phyloP scores from a whole-genome alignment of 768 basidiomycete genomes.

The Suillus subluteus region DNA sequence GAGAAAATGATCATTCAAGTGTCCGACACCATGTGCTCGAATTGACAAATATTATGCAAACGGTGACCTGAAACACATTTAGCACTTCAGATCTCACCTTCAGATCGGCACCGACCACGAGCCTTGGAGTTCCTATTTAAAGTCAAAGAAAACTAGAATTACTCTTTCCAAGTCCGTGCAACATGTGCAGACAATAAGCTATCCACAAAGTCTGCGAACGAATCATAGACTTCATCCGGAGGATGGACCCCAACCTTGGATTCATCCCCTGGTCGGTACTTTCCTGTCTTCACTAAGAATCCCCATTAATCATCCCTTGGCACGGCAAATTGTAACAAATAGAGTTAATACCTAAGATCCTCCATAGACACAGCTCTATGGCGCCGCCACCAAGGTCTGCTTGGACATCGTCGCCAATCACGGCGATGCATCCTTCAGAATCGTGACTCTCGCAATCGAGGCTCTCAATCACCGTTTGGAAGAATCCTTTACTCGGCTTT shows the following conservation, averaged over 20 bases:
- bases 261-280: conserved; percentile 68
- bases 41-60: conserved; percentile 10
- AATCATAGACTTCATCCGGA: conserved; percentile 57
- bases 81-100: conserved; percentile 9
- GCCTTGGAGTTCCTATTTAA: conserved; percentile 4
- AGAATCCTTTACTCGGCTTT: conserved; percentile 64
- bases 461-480: conserved; percentile 56
- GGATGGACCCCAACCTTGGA: conserved; percentile 36
- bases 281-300: conserved; percentile 63
- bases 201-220: conserved; percentile 60
- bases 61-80: not conserved
- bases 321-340: conserved; percentile 12
- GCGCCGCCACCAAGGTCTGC: conserved; percentile 70
- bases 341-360: conserved; percentile 56
- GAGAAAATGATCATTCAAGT: not conserved
- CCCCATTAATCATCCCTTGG: conserved; percentile 6
- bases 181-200: conserved; percentile 14
- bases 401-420: conserved; percentile 70
- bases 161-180: not conserved
- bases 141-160: conserved; percentile 6
- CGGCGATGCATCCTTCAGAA: conserved; percentile 39
- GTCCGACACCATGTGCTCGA: not conserved
- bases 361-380: conserved; percentile 58
- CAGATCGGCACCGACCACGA: conserved; percentile 29
- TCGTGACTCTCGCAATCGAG: conserved; percentile 32